A percentile compares a stretch with the other conserved stretches of the same genome.
Evolutionary conservation across 176 grass and related monocot genomes (phyloP).

Genomic region (Avena atlantica): DNA sequence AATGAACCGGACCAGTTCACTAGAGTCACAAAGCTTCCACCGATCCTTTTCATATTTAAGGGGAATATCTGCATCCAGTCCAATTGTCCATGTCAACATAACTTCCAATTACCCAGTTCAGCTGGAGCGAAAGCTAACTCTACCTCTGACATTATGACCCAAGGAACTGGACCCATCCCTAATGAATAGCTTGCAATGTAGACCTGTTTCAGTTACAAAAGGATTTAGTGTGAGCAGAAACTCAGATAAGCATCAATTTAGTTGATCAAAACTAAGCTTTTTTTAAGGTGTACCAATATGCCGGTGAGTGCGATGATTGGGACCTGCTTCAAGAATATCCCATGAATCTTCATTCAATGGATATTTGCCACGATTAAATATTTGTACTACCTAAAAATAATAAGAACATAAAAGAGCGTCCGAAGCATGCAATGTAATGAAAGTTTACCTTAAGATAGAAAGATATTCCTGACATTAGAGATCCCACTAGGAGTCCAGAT

Average conservation of each 20-base stretch:
- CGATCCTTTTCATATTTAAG: slow-evolving; percentile 55
- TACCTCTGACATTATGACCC: slow-evolving; percentile 80
- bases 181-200: slow-evolving; percentile 57
- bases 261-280: not conserved
- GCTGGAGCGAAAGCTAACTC: not conserved
- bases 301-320: slow-evolving; percentile 55
- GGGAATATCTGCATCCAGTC: slow-evolving; percentile 62
- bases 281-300: slow-evolving; percentile 52
- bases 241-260: not conserved
- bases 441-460: slow-evolving; percentile 55
- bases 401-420: not conserved
- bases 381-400: not conserved
- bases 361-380: not conserved
- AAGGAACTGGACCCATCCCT: slow-evolving; percentile 74
- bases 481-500: slow-evolving; percentile 47
- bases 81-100: not conserved
- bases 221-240: not conserved
- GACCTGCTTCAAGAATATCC: slow-evolving; percentile 34
- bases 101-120: not conserved
- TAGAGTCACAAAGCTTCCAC: slow-evolving; percentile 61
- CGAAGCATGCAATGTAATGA: not conserved
- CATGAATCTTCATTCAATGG: slow-evolving; percentile 41
- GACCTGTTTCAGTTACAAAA: slow-evolving; percentile 47
- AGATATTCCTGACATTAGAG: slow-evolving; percentile 57
- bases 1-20: slow-evolving; percentile 67